Evolutionary conservation across 129 eudicot species (phyloP), one percentile per base, ranked within the genome.

Genomic region (Saussurea involucrata): DNA sequence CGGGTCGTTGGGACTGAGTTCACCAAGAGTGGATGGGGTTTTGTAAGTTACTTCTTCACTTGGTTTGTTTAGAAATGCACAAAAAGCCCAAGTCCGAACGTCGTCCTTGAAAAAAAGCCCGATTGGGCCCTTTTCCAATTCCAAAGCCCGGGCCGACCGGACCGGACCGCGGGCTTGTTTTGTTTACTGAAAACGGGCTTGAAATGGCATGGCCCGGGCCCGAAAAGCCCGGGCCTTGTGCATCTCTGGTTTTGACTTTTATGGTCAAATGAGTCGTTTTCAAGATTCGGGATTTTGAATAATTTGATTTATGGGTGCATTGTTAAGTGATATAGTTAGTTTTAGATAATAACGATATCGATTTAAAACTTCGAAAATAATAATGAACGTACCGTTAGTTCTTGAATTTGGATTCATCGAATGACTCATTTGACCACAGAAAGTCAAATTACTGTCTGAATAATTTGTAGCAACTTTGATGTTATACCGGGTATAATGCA

Each of bases 1-100:
- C 85, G 98, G 84, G 83, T 88, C 31, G 87, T 90, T 5, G 98
- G 98, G 22, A 92, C 82, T 60, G 98, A 90, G 81, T 93, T 93
- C 85, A 93, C 98, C 78, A 90, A 82, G 79, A 84, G 92, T 36
- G 96, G 98, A 15, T 93, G 98, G 97, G 98, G 98, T 29, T 93
- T 93, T 76, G 98, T 93, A 74, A 90, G 98, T 87, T 44, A 21
- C 65, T 80, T 20, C 11, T 25, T 63, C 63, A 18, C 29, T 68
- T 40, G 13, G 3, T 34, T 37, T 37, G 46, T 37, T 37, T 10
- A 7, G 9, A 9, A 13, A 37, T 37, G 46, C 46, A 37, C 13
- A 37, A 37, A 37, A 9, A 37, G 12, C 13, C 46, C 46, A 37
- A 8, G 1, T 11, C 15, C 3, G 15, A 37, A 49, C 0, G 1